A percentile compares a stretch with the other conserved stretches of the same genome.
Conservation (phyloP, 2,329 filamentous ascomycete species). For the Ustilaginoidea virens region DNA sequence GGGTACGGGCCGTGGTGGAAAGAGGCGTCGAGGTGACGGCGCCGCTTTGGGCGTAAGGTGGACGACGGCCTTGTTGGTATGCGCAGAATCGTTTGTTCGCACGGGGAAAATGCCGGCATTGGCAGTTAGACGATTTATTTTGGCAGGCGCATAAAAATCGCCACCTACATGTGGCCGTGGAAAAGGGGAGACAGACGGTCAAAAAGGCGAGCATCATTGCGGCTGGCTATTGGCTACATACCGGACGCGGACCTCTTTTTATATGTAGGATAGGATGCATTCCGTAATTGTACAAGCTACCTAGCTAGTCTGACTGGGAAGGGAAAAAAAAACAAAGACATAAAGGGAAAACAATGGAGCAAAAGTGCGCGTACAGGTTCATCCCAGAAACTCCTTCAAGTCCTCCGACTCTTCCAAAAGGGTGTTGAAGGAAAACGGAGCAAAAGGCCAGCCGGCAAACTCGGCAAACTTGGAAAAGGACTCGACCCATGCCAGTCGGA, state of each 20-base stretch:
- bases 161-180: too few species aligned
- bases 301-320: slow-evolving; percentile 4
- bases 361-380: too few species aligned
- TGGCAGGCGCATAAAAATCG: too few species aligned
- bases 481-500: slow-evolving; percentile 91
- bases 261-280: slow-evolving; percentile 6
- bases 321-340: background rate
- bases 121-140: too few species aligned
- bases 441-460: slow-evolving; percentile 74
- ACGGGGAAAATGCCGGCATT: slow-evolving; percentile 1
- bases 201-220: too few species aligned
- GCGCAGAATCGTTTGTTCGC: too few species aligned
- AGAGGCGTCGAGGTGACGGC: slow-evolving; percentile 77
- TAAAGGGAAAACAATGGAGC: slow-evolving; percentile 1
- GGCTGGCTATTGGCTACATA: too few species aligned
- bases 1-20: slow-evolving; percentile 81
- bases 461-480: slow-evolving; percentile 97
- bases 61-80: slow-evolving; percentile 5
- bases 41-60: slow-evolving; percentile 48
- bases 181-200: too few species aligned
- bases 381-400: slow-evolving; percentile 39
- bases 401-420: slow-evolving; percentile 71
- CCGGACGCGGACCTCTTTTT: too few species aligned
- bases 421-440: slow-evolving; percentile 75
- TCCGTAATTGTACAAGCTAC: slow-evolving; percentile 16